These are phyloP conservation scores for Podospora sp. DNA, from an alignment of 495 filamentous ascomycete genomes.

Conservation along the genomic window DNA sequence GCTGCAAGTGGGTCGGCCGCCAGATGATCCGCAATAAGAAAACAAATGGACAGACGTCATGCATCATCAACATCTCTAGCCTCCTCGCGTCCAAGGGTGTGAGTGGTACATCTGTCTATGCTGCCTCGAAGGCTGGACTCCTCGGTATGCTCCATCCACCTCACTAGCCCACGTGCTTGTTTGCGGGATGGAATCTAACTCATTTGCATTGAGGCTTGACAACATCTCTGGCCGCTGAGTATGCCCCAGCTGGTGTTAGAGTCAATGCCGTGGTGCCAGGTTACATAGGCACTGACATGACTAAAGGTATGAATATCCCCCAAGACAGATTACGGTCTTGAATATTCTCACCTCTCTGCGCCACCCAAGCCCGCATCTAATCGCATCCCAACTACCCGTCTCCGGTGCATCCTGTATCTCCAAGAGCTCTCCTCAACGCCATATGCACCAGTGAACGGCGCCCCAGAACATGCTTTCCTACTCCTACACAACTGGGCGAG, in stretches of 20 bases:
- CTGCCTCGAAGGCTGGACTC: constrained; percentile 78
- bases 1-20: constrained; percentile 59
- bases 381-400: constrained; percentile 11
- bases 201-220: constrained; percentile 58
- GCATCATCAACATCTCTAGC: constrained; percentile 81
- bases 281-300: constrained; percentile 81
- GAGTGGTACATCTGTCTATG: constrained; percentile 69
- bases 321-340: neutral
- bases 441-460: neutral
- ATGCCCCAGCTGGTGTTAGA: constrained; percentile 59
- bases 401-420: neutral
- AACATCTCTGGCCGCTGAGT: constrained; percentile 66
- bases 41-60: constrained; percentile 33
- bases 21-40: constrained; percentile 43
- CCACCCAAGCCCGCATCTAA: constrained; percentile 19
- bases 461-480: neutral
- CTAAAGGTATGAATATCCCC: constrained; percentile 54
- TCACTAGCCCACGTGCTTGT: neutral
- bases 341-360: neutral
- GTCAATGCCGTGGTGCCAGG: constrained; percentile 84
- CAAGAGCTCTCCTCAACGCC: neutral
- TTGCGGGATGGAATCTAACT: constrained; percentile 10
- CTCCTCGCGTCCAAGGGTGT: constrained; percentile 66
- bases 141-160: constrained; percentile 51
- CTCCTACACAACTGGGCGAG: neutral